Conservation (phyloP, 2,329 filamentous ascomycete species). For the Arthrobotrys megalospora region DNA sequence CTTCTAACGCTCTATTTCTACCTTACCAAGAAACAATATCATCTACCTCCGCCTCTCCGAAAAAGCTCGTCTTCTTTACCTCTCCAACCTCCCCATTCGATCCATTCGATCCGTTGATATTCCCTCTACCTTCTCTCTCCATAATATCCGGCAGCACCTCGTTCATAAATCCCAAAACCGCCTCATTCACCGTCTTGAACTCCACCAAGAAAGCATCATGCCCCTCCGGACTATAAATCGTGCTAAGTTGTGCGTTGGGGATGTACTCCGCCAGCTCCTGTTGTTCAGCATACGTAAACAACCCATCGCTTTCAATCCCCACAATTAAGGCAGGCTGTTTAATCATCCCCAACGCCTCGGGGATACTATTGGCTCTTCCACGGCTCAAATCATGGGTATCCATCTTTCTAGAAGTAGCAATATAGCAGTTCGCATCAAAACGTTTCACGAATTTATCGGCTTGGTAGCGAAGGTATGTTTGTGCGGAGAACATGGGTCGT, state of each 20-base stretch:
- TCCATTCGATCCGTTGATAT: neutral
- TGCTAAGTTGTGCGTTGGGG: constrained; percentile 81
- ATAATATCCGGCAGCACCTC: constrained; percentile 91
- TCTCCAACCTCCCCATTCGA: constrained; percentile 38
- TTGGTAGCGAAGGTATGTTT: constrained; percentile 97
- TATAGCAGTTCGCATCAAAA: constrained; percentile 99
- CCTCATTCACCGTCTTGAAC: constrained; percentile 95
- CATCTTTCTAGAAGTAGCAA: constrained; percentile 96
- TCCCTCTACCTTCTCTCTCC: constrained; percentile 69
- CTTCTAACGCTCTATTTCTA: constrained; percentile 27
- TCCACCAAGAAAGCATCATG: constrained; percentile 97
- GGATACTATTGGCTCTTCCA: constrained; percentile 76
- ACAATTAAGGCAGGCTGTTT: constrained; percentile 91
- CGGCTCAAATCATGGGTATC: constrained; percentile 96
- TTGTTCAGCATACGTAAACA: constrained; percentile 98
- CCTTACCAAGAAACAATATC: constrained; percentile 56
- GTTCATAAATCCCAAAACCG: constrained; percentile 86
- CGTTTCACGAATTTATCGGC: constrained; percentile 96
- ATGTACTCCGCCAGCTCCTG: constrained; percentile 89
- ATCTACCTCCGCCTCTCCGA: constrained; percentile 51
- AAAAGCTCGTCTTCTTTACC: constrained; percentile 58
- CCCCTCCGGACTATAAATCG: constrained; percentile 93
- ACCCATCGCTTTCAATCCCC: constrained; percentile 93
- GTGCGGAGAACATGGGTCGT: constrained; percentile 86
- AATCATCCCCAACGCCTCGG: constrained; percentile 83